Evolutionary conservation across 306 rosid genomes (phyloP).

Genomic region (Prunus persica): DNA sequence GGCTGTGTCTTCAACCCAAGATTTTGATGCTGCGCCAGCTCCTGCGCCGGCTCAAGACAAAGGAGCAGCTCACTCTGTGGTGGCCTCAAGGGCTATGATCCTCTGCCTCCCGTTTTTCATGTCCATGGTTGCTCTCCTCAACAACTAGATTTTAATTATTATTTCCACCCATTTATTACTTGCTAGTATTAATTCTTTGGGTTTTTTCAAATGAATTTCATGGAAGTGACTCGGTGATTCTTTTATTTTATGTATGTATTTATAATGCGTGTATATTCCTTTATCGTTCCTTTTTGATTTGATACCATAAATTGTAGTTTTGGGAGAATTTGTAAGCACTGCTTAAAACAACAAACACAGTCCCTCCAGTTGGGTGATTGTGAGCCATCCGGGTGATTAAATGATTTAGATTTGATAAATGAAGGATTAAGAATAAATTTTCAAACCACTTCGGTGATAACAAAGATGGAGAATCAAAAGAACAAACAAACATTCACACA

Average conservation of each 20-base stretch:
- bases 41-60: slow-evolving; percentile 21
- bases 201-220: not conserved
- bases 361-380: too few species aligned
- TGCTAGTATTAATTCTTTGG: not conserved
- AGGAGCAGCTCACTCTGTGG: slow-evolving; percentile 29
- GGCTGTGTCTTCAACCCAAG: slow-evolving; percentile 29
- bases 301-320: not conserved
- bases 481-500: too few species aligned
- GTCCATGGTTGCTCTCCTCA: slow-evolving; percentile 28
- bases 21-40: slow-evolving; percentile 14
- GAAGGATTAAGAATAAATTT: not conserved
- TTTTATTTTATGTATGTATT: not conserved
- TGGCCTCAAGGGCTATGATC: slow-evolving; percentile 31
- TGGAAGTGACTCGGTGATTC: not conserved
- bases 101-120: slow-evolving; percentile 30
- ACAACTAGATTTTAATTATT: slow-evolving; percentile 15
- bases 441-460: too few species aligned
- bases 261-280: not conserved
- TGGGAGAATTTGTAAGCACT: too few species aligned
- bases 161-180: not conserved
- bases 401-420: not conserved
- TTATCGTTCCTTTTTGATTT: not conserved
- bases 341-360: too few species aligned
- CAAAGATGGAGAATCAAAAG: too few species aligned
- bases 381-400: too few species aligned